phyloP scores from a whole-genome alignment of 768 basidiomycete species.

The Agaricus blazei region DNA sequence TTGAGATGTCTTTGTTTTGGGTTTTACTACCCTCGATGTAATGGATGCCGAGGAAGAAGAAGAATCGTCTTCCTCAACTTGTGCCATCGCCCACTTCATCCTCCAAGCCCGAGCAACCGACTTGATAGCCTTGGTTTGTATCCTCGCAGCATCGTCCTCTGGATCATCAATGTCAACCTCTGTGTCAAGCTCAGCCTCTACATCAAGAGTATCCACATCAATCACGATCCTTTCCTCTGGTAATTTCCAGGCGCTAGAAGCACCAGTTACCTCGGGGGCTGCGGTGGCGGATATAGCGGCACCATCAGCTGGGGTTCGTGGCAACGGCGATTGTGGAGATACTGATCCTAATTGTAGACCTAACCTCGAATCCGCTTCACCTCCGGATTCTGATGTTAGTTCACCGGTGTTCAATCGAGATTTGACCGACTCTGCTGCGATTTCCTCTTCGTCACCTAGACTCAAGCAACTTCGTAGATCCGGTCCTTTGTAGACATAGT shows the following conservation, averaged over 20 bases:
- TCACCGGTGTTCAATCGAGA: background rate
- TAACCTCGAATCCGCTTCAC: background rate
- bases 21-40: background rate
- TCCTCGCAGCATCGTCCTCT: constrained; percentile 18
- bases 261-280: background rate
- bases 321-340: constrained; percentile 1
- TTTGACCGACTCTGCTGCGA: background rate
- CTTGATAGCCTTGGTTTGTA: constrained; percentile 7
- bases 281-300: background rate
- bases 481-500: background rate
- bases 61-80: background rate
- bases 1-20: constrained; percentile 14
- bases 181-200: background rate
- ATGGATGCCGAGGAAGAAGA: constrained; percentile 5
- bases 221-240: constrained; percentile 14
- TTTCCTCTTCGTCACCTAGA: background rate
- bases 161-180: constrained; percentile 14
- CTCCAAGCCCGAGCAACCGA: constrained; percentile 26
- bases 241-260: constrained; percentile 8
- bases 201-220: constrained; percentile 22
- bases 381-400: background rate
- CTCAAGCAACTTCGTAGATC: constrained; percentile 12
- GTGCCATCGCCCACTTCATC: constrained; percentile 24
- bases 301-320: background rate
- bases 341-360: background rate